Evolutionary conservation across 2,329 filamentous ascomycete genomes (phyloP).

Genomic region (Ophioceras dolichostomum): DNA sequence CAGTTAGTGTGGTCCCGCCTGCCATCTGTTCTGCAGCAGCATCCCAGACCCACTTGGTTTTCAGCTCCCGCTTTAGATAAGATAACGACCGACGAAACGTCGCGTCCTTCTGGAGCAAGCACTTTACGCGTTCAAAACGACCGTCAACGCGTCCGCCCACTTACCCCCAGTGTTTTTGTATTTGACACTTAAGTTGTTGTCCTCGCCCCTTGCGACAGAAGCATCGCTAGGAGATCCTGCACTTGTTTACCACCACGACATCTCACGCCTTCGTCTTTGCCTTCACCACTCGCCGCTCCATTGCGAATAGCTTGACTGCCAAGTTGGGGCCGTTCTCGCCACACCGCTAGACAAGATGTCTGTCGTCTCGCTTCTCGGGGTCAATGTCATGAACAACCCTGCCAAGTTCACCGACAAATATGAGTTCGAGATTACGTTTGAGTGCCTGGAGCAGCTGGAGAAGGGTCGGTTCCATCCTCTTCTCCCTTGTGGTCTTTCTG

Average conservation of each 20-base stretch:
- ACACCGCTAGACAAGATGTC: conserved; percentile 53
- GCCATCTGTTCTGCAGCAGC: no score
- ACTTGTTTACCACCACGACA: background rate
- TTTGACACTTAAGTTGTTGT: no score
- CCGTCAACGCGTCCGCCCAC: no score
- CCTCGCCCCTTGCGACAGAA: no score
- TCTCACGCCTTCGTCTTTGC: background rate
- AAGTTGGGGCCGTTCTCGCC: background rate
- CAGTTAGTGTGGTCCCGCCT: no score
- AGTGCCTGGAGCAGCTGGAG: conserved; percentile 87
- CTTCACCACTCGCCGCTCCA: background rate
- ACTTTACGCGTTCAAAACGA: no score
- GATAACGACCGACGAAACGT: no score
- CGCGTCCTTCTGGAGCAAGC: no score
- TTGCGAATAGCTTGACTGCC: background rate
- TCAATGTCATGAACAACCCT: conserved; percentile 95
- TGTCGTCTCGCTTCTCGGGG: conserved; percentile 88
- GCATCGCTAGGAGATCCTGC: background rate
- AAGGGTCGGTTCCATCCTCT: conserved; percentile 67
- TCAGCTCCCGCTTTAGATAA: no score
- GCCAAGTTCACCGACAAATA: conserved; percentile 88
- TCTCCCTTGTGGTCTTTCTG: no score
- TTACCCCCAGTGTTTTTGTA: no score
- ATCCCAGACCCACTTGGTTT: no score
- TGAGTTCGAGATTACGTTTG: conserved; percentile 97